Conservation (phyloP, 129 eudicot genomes). For the Arctium lappa region DNA sequence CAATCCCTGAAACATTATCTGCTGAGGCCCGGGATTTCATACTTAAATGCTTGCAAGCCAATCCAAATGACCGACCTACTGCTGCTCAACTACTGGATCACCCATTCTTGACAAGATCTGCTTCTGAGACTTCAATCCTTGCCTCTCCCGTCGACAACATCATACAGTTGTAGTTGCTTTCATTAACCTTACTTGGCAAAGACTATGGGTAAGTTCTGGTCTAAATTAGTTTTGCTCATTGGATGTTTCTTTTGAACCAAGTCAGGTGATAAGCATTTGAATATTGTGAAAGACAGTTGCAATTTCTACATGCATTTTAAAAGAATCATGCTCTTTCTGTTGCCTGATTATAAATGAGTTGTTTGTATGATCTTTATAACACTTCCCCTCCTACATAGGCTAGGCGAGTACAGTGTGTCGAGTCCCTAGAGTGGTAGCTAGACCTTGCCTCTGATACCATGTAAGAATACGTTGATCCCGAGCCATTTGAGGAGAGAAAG, state of each 20-base stretch:
- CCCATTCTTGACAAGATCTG: slow-evolving; percentile 53
- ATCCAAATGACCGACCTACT: slow-evolving; percentile 64
- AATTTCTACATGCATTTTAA: not conserved
- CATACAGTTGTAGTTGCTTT: slow-evolving; percentile 18
- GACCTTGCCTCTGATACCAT: not conserved
- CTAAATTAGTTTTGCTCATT: not conserved
- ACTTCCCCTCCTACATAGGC: not conserved
- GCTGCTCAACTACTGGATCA: slow-evolving; percentile 78
- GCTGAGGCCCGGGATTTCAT: slow-evolving; percentile 68
- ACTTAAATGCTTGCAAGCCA: slow-evolving; percentile 57
- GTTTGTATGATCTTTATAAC: not conserved
- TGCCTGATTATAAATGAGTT: not conserved
- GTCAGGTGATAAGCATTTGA: not conserved
- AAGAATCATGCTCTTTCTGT: not conserved
- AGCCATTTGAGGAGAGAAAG: not conserved
- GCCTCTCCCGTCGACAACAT: slow-evolving; percentile 34
- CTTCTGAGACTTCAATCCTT: slow-evolving; percentile 16
- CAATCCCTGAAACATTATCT: slow-evolving; percentile 62
- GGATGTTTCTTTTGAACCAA: not conserved
- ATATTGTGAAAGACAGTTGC: not conserved
- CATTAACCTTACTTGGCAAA: not conserved
- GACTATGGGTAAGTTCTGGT: not conserved
- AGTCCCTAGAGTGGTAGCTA: not conserved
- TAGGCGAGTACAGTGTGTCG: not conserved
- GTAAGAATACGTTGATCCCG: too few relatives aligned